Evolutionary conservation across 1,139 yeast genomes (phyloP).

Genomic region (Candida tunisiensis): DNA sequence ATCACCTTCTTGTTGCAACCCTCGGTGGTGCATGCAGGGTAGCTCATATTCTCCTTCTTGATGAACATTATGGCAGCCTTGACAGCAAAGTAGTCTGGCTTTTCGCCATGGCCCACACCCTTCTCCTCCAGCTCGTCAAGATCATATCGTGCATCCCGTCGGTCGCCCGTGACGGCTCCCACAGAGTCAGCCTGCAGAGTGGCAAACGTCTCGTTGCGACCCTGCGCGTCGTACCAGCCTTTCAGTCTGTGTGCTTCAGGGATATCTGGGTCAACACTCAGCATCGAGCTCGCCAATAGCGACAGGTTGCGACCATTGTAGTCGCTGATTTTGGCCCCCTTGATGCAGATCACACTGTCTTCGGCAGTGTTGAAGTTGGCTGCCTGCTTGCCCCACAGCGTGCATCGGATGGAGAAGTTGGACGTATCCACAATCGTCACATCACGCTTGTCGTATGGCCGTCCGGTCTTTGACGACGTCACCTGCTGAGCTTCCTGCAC

Average conservation of each 20-base stretch:
- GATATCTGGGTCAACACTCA: slow-evolving; percentile 70
- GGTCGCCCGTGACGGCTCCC: slow-evolving; percentile 17
- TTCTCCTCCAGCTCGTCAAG: slow-evolving; percentile 52
- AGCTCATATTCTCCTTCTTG: slow-evolving; percentile 60
- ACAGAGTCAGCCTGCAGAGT: slow-evolving; percentile 31
- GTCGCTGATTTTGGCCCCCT: slow-evolving; percentile 81
- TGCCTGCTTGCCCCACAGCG: slow-evolving; percentile 87
- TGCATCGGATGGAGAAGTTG: slow-evolving; percentile 57
- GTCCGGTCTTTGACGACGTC: slow-evolving; percentile 84
- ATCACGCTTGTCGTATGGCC: slow-evolving; percentile 80
- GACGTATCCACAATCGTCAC: slow-evolving; percentile 75
- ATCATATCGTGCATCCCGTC: slow-evolving; percentile 29
- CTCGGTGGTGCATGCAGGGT: slow-evolving; percentile 71
- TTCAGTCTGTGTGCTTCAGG: slow-evolving; percentile 75
- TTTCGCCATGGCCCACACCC: slow-evolving; percentile 47
- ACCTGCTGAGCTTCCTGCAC: slow-evolving; percentile 64
- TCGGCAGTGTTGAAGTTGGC: slow-evolving; percentile 38
- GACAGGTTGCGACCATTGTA: slow-evolving; percentile 80
- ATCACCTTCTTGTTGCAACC: slow-evolving; percentile 75
- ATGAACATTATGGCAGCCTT: slow-evolving; percentile 62
- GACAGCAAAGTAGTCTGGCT: slow-evolving; percentile 60
- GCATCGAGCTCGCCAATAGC: slow-evolving; percentile 60
- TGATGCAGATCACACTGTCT: slow-evolving; percentile 82
- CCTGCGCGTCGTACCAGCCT: slow-evolving; percentile 90
- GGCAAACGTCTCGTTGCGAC: slow-evolving; percentile 44